These are phyloP conservation scores for Craterostigma plantagineum DNA, from an alignment of 257 asterid species.

Conservation along the genomic window DNA sequence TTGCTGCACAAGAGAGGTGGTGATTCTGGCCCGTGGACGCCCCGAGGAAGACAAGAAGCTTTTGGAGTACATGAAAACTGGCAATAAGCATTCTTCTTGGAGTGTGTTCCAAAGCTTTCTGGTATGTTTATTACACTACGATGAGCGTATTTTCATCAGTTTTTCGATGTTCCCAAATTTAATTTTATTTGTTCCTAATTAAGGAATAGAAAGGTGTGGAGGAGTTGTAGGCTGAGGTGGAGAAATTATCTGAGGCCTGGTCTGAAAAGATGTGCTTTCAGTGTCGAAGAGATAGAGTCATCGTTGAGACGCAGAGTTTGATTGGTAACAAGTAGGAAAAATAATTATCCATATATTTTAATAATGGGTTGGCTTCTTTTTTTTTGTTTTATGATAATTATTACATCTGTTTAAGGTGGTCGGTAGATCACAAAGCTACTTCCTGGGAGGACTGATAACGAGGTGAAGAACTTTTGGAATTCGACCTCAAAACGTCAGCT, in stretches of 20 bases:
- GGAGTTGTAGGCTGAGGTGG: slow-evolving; percentile 3
- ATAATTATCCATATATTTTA: too few relatives aligned
- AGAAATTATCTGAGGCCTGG: slow-evolving; percentile 4
- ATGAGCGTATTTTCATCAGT: background rate
- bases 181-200: too few relatives aligned
- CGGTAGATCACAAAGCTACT: slow-evolving; percentile 57
- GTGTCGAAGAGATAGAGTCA: background rate
- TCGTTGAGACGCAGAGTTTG: slow-evolving; percentile 1
- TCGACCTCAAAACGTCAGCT: slow-evolving; percentile 56
- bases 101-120: slow-evolving; percentile 1
- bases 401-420: slow-evolving; percentile 38
- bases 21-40: background rate
- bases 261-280: slow-evolving; percentile 1
- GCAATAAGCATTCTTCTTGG: background rate
- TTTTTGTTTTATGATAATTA: too few relatives aligned
- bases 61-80: background rate
- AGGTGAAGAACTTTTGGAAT: slow-evolving; percentile 79
- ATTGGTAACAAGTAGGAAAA: slow-evolving; percentile 1
- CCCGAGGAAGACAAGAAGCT: slow-evolving; percentile 5
- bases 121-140: too few relatives aligned
- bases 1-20: slow-evolving; percentile 4
- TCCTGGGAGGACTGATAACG: slow-evolving; percentile 87
- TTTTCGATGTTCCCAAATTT: too few relatives aligned
- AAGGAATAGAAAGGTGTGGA: slow-evolving; percentile 4
- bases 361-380: too few relatives aligned